Percentiles rank a stretch among this genome's conserved stretches.
These are phyloP conservation scores for Ambrosia artemisiifolia DNA, from an alignment of 129 eudicot species.

Conservation along the genomic window DNA sequence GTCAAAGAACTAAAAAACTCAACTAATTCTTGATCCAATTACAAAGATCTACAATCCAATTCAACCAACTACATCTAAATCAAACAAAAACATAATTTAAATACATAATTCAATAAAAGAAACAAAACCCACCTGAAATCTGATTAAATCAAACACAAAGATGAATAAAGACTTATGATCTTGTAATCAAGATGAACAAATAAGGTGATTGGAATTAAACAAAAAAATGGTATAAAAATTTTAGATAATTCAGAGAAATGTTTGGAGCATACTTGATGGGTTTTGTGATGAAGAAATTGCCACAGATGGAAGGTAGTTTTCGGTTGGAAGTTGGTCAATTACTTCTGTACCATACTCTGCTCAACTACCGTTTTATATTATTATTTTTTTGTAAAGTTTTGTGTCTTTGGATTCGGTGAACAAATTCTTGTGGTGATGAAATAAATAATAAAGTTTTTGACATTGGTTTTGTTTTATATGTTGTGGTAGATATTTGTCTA, in stretches of 20 bases:
- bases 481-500: not conserved
- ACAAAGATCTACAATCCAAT: not conserved
- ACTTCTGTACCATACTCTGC: slow-evolving; percentile 15
- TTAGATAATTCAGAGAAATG: slow-evolving; percentile 14
- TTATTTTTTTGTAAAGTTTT: not conserved
- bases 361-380: slow-evolving; percentile 10
- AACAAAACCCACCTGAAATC: slow-evolving; percentile 15
- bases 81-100: not conserved
- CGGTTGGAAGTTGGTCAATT: slow-evolving; percentile 39
- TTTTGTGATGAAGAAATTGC: slow-evolving; percentile 2
- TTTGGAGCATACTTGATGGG: slow-evolving; percentile 13
- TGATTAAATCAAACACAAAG: slow-evolving; percentile 4
- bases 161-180: not conserved
- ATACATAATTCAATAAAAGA: not conserved
- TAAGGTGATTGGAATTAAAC: not conserved
- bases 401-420: not conserved
- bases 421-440: not conserved
- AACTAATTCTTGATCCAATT: slow-evolving; percentile 6
- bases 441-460: not conserved
- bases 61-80: not conserved
- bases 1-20: not conserved
- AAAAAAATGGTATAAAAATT: not conserved
- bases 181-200: not conserved
- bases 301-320: slow-evolving; percentile 29
- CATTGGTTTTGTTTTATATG: not conserved